Evolutionary conservation across 1,284 basidiomycete genomes (phyloP).

Genomic region (Agroathelia rolfsii): DNA sequence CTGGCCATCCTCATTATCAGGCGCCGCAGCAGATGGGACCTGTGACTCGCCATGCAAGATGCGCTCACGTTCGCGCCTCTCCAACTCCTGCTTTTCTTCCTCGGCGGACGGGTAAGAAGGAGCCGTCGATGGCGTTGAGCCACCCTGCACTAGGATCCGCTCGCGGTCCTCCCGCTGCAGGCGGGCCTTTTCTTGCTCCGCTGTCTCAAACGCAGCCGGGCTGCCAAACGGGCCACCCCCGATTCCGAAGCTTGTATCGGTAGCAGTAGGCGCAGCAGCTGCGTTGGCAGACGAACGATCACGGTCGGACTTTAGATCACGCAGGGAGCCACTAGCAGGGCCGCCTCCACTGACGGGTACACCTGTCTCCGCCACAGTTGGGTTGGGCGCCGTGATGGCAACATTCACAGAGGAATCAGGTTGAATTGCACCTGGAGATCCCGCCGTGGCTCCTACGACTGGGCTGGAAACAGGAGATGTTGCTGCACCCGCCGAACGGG

Average conservation of each 20-base stretch:
- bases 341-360: conserved; percentile 47
- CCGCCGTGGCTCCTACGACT: conserved; percentile 13
- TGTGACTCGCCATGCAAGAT: too few relatives aligned
- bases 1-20: conserved; percentile 3
- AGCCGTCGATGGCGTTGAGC: too few relatives aligned
- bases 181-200: conserved; percentile 61
- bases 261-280: conserved; percentile 21
- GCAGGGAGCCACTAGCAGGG: conserved; percentile 53
- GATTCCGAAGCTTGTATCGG: conserved; percentile 13
- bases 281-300: conserved; percentile 18
- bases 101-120: conserved; percentile 7
- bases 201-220: conserved; percentile 30
- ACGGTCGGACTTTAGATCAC: conserved; percentile 33
- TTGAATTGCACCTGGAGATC: conserved; percentile 17
- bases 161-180: conserved; percentile 59
- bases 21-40: conserved; percentile 7
- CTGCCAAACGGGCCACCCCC: neutral
- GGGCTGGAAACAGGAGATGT: conserved; percentile 11
- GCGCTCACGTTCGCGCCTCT: conserved; percentile 7
- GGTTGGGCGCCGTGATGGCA: conserved; percentile 31
- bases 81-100: conserved; percentile 11
- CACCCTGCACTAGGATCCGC: conserved; percentile 30
- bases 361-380: conserved; percentile 57
- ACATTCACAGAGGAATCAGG: conserved; percentile 18
- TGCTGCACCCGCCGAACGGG: conserved; percentile 16